phyloP scores from a whole-genome alignment of 768 basidiomycete species.

The Royoungia palumana region DNA sequence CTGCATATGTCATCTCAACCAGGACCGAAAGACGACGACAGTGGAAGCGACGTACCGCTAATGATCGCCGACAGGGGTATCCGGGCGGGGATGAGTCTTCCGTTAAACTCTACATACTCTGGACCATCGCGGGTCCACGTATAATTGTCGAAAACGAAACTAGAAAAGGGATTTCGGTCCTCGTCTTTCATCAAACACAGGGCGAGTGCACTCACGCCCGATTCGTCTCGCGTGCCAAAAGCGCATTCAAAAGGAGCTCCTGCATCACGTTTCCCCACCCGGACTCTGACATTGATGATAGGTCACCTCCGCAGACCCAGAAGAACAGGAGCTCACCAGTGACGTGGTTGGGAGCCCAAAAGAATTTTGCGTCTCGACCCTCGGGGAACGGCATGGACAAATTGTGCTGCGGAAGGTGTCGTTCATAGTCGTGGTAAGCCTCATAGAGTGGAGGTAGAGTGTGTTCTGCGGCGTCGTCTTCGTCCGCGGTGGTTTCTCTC shows the following conservation, averaged over 20 bases:
- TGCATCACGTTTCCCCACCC: constrained; percentile 67
- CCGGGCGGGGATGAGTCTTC: constrained; percentile 48
- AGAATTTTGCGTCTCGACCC: constrained; percentile 39
- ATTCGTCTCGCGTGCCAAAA: constrained; percentile 45
- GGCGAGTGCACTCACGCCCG: constrained; percentile 41
- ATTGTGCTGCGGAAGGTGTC: constrained; percentile 45
- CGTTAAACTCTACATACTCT: constrained; percentile 46
- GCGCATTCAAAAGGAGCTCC: constrained; percentile 50
- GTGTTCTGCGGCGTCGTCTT: constrained; percentile 3
- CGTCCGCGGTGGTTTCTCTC: not conserved
- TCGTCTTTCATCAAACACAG: no score
- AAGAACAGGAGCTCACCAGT: constrained; percentile 27
- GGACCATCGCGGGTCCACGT: constrained; percentile 46
- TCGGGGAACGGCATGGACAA: constrained; percentile 38
- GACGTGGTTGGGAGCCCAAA: constrained; percentile 50
- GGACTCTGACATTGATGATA: constrained; percentile 29
- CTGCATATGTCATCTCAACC: constrained; percentile 16
- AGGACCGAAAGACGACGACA: not conserved
- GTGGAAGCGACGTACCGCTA: constrained; percentile 36
- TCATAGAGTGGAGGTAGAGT: constrained; percentile 45
- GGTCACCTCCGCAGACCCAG: not conserved
- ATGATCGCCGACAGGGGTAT: constrained; percentile 55
- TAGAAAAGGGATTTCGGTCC: constrained; percentile 7
- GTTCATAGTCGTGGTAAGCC: constrained; percentile 42
- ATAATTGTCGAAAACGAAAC: constrained; percentile 59